Percentiles rank a stretch among this genome's conserved stretches.
These are phyloP conservation scores for Pythium volutum DNA, from an alignment of 352 stramenopile species.

Conservation along the genomic window DNA sequence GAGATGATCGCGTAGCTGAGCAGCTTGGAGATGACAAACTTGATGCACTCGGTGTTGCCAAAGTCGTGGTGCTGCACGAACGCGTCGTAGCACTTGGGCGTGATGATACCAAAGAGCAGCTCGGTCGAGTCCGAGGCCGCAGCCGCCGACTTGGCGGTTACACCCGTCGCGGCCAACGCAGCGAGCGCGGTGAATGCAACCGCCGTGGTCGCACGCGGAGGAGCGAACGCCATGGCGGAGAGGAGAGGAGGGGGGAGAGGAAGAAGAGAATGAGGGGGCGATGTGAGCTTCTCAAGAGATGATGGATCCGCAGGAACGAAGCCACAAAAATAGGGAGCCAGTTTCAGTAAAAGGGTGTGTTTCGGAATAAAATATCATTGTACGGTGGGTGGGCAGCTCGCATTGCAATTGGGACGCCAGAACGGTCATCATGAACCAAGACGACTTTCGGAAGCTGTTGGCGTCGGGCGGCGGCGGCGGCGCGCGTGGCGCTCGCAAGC, in stretches of 20 bases:
- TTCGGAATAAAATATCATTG: background rate
- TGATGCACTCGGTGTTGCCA: constrained; percentile 76
- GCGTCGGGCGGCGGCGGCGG: constrained; percentile 25
- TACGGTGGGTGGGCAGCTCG: background rate
- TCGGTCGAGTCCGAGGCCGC: constrained; percentile 19
- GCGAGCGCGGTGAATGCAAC: constrained; percentile 3
- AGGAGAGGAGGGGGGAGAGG: background rate
- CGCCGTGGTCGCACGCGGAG: background rate
- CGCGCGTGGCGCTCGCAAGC: constrained; percentile 5
- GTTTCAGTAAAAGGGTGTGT: too few relatives aligned
- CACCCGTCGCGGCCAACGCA: background rate
- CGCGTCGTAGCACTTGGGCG: constrained; percentile 72
- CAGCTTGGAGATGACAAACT: constrained; percentile 78
- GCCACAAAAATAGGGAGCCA: too few relatives aligned
- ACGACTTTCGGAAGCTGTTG: constrained; percentile 72
- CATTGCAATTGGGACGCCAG: background rate
- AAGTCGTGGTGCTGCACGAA: constrained; percentile 85
- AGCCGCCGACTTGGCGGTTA: constrained; percentile 3
- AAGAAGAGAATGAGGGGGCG: background rate
- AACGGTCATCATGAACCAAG: constrained; percentile 84
- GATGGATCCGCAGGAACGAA: too few relatives aligned
- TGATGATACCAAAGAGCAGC: constrained; percentile 70
- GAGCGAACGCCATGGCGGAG: background rate
- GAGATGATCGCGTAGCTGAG: constrained; percentile 88
- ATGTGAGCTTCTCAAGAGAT: background rate